Evolutionary conservation across 176 grass and related monocot species (phyloP).

Genomic region (Echinochloa phyllopogon): DNA sequence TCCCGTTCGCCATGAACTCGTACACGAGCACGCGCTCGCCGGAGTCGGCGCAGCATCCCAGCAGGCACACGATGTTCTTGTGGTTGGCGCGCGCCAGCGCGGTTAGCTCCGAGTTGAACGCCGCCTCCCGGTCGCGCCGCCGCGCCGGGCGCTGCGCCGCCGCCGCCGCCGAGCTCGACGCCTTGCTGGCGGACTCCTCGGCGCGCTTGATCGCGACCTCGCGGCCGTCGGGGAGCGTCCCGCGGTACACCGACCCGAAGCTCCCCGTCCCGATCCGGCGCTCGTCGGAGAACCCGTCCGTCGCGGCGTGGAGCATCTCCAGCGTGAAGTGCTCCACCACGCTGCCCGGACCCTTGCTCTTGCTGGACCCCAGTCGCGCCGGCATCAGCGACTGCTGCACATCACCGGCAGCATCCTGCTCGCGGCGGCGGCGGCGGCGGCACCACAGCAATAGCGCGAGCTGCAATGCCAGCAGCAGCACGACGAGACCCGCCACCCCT

Average conservation of each 20-base stretch:
- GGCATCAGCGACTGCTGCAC: conserved; percentile 8
- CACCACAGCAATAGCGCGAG: conserved; percentile 27
- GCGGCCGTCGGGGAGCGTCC: conserved; percentile 60
- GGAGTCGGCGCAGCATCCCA: conserved; percentile 77
- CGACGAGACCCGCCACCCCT: not conserved
- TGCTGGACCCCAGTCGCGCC: conserved; percentile 22
- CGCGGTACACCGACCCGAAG: conserved; percentile 93
- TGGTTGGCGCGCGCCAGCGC: conserved; percentile 88
- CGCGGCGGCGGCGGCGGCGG: conserved; percentile 6
- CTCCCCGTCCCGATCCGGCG: conserved; percentile 76
- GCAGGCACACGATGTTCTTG: conserved; percentile 85
- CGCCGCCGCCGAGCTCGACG: conserved; percentile 54
- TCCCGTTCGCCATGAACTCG: conserved; percentile 91
- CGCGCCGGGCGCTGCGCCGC: conserved; percentile 43
- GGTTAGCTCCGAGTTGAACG: conserved; percentile 80
- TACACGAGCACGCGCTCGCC: conserved; percentile 79
- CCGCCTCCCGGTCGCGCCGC: conserved; percentile 64
- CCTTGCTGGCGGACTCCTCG: conserved; percentile 37
- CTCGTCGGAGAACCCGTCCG: conserved; percentile 65
- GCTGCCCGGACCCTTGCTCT: conserved; percentile 45
- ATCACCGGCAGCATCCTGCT: not conserved
- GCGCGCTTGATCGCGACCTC: conserved; percentile 85
- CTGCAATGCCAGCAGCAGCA: conserved; percentile 41
- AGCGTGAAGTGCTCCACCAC: conserved; percentile 66
- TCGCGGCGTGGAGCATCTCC: conserved; percentile 54